Evolutionary conservation across 2,329 filamentous ascomycete genomes (phyloP).

Genomic region (Sporothrix brunneoviolacea): DNA sequence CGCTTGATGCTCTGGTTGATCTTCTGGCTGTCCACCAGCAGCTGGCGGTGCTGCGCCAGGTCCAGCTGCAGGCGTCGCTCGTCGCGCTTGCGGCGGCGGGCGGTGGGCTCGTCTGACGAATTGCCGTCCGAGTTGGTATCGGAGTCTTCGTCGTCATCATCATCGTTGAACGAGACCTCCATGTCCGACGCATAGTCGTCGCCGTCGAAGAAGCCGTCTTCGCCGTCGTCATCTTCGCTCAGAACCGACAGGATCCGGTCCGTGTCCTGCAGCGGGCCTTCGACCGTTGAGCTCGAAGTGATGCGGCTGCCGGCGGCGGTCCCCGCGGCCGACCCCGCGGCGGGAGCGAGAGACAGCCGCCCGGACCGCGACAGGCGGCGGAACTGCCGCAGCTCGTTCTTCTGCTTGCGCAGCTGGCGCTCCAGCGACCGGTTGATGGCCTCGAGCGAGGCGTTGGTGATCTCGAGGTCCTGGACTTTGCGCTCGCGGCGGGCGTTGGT

Average conservation of each 20-base stretch:
- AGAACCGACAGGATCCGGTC: slow-evolving; percentile 45
- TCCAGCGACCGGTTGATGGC: slow-evolving; percentile 94
- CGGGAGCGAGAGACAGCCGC: slow-evolving; percentile 50
- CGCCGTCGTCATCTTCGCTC: slow-evolving; percentile 38
- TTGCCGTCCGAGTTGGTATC: background rate
- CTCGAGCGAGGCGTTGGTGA: slow-evolving; percentile 88
- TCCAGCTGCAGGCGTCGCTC: slow-evolving; percentile 80
- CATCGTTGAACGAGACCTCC: slow-evolving; percentile 23
- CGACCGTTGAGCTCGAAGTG: slow-evolving; percentile 36
- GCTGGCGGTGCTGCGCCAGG: slow-evolving; percentile 78
- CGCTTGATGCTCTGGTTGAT: slow-evolving; percentile 91
- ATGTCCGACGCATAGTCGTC: slow-evolving; percentile 28
- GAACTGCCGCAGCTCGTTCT: slow-evolving; percentile 77
- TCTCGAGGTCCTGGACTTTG: slow-evolving; percentile 93
- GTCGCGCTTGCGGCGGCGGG: slow-evolving; percentile 53
- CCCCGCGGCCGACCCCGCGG: slow-evolving; percentile 14
- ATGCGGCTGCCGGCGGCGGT: slow-evolving; percentile 31
- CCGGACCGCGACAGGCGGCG: slow-evolving; percentile 79
- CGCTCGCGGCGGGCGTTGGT: slow-evolving; percentile 85
- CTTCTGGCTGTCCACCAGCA: slow-evolving; percentile 84
- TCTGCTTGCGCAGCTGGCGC: slow-evolving; percentile 85
- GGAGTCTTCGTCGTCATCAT: slow-evolving; percentile 31
- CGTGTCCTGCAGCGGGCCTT: slow-evolving; percentile 34
- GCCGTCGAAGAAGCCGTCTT: slow-evolving; percentile 33
- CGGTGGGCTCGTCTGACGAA: slow-evolving; percentile 49